These are phyloP conservation scores for Sphagnum magellanicum DNA, from an alignment of 228 moss, liverwort and hornwort species.

Conservation along the genomic window DNA sequence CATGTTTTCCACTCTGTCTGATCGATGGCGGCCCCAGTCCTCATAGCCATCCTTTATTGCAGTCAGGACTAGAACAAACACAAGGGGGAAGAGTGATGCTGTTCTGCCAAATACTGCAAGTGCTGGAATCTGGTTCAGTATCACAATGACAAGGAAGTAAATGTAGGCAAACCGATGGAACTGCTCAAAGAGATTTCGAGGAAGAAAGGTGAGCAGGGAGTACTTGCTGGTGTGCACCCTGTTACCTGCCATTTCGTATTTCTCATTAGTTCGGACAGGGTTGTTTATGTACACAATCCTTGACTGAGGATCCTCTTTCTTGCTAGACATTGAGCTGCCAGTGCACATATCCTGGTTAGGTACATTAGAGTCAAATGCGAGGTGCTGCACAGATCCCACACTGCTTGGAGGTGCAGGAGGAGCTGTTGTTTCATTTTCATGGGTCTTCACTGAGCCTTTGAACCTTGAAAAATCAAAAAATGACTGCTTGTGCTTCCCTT, in stretches of 20 bases:
- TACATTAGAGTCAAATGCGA: not conserved
- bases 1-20: conserved; percentile 38
- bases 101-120: conserved; percentile 53
- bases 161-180: conserved; percentile 58
- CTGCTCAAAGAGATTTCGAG: conserved; percentile 49
- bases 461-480: conserved; percentile 16
- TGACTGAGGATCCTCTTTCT: conserved; percentile 19
- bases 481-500: conserved; percentile 7
- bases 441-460: conserved; percentile 8
- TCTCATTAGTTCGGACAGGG: conserved; percentile 28
- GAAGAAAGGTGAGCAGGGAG: conserved; percentile 31
- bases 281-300: conserved; percentile 36
- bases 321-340: conserved; percentile 3
- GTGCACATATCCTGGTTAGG: not conserved
- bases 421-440: conserved; percentile 15
- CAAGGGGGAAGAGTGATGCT: conserved; percentile 44
- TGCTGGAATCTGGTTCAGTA: conserved; percentile 49
- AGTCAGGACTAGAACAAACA: conserved; percentile 40
- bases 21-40: conserved; percentile 42
- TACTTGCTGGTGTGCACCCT: conserved; percentile 49
- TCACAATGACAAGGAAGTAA: conserved; percentile 43
- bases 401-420: conserved; percentile 29
- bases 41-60: conserved; percentile 50
- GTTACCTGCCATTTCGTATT: conserved; percentile 19
- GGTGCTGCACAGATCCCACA: conserved; percentile 25